Percentiles rank a stretch among this genome's conserved stretches.
Evolutionary conservation across 768 basidiomycete genomes (phyloP).

Genomic region (Leccinum ochraceum): DNA sequence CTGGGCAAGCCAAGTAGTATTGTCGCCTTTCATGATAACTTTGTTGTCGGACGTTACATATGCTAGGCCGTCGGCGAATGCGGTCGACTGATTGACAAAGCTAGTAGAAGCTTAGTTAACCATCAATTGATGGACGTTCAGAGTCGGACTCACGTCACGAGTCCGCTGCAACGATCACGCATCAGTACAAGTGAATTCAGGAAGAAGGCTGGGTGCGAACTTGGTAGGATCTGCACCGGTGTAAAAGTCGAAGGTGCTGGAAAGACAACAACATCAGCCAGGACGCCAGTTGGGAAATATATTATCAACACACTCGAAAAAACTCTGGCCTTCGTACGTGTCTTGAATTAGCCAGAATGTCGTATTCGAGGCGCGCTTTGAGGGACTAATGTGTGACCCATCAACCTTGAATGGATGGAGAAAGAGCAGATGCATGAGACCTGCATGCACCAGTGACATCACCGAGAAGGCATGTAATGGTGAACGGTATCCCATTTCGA

Average conservation of each 20-base stretch:
- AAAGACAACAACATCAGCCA: constrained; percentile 7
- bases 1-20: constrained; percentile 53
- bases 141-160: constrained; percentile 58
- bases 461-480: constrained; percentile 19
- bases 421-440: constrained; percentile 6
- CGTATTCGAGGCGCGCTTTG: constrained; percentile 29
- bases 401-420: constrained; percentile 1
- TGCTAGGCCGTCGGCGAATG: constrained; percentile 54
- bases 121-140: not conserved
- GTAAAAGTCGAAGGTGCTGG: constrained; percentile 61
- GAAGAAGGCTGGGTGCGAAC: constrained; percentile 28
- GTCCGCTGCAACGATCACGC: constrained; percentile 48
- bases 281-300: not conserved
- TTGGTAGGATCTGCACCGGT: constrained; percentile 65
- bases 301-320: constrained; percentile 60
- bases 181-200: constrained; percentile 16
- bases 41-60: constrained; percentile 57
- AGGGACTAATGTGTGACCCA: constrained; percentile 5
- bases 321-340: constrained; percentile 61
- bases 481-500: constrained; percentile 16
- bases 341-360: constrained; percentile 71
- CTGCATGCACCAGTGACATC: constrained; percentile 16
- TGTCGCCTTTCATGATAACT: constrained; percentile 78
- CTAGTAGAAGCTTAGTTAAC: constrained; percentile 38
- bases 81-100: constrained; percentile 57